These are phyloP conservation scores for Magnolia kwangsiensis DNA, from an alignment of 164 flowering plant genomes.

Conservation along the genomic window DNA sequence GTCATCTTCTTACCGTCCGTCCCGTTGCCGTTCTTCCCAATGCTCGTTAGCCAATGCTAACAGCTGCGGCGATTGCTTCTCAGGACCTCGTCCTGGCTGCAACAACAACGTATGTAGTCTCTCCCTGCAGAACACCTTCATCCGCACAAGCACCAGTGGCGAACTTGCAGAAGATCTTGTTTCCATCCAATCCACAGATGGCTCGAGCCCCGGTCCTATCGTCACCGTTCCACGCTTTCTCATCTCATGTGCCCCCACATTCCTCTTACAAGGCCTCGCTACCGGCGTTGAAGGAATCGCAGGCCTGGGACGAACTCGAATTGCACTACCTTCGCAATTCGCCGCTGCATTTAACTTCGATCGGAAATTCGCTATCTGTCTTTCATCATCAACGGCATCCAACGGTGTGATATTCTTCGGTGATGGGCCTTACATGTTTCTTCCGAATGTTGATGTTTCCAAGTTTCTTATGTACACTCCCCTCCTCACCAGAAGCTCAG, in stretches of 20 bases:
- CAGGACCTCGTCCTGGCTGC: conserved; percentile 19
- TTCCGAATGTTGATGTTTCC: conserved; percentile 22
- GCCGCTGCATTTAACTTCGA: conserved; percentile 22
- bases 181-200: conserved; percentile 22
- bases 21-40: conserved; percentile 7
- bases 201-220: conserved; percentile 16
- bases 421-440: conserved; percentile 28
- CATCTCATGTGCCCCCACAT: conserved; percentile 18
- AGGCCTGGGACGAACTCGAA: conserved; percentile 25
- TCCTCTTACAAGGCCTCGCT: conserved; percentile 9
- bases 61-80: neutral
- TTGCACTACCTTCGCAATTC: conserved; percentile 26
- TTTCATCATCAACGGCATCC: conserved; percentile 17
- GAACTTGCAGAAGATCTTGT: conserved; percentile 18
- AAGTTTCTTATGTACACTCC: conserved; percentile 30
- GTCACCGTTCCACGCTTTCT: conserved; percentile 18
- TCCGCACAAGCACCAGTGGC: conserved; percentile 1
- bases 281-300: conserved; percentile 23
- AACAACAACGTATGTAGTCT: conserved; percentile 21
- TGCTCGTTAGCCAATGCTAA: conserved; percentile 6
- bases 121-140: conserved; percentile 14
- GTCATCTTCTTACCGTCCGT: conserved; percentile 11
- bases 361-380: conserved; percentile 35
- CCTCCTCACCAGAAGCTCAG: conserved; percentile 10
- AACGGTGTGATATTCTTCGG: conserved; percentile 39